Evolutionary conservation across 2,329 filamentous ascomycete genomes (phyloP), one percentile per base, ranked within the genome.

Genomic region (Mariannaea sp.): DNA sequence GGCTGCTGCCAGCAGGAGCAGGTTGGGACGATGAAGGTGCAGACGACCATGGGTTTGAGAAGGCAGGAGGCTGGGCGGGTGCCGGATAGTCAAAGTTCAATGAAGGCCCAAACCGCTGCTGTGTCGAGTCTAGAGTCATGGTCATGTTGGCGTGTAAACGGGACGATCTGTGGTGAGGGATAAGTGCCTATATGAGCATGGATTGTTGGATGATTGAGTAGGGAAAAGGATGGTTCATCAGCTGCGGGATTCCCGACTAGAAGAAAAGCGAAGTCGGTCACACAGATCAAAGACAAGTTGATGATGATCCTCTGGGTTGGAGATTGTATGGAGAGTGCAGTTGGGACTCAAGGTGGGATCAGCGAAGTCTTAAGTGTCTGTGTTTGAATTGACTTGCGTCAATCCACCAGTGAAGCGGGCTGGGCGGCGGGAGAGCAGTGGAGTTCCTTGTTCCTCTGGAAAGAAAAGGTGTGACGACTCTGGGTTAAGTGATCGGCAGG

Each of bases 41-140:
- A 40, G 80, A 81, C 51, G 89, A 82, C 92, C 92, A 97, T 35
- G 92, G 92, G 73, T 97, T 94, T 68, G 88, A 92, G 78, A 97
- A 97, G 61, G 94, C 88, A 85, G 76, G 80, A 70, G 78, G 81
- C 71, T 67, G 80, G 71, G 56, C 58, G 62, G 72, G 70, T 29
- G 75, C 72, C 55, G 78, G 74, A 74, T 90, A 91, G 72, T 93
- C 90, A 79, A 93, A 94, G 73, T 84, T 85, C 78, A 96, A 75
- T 71, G 82, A 75, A 70, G 81, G 83, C 69, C 83, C 89, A 77
- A 88, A 90, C 73, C 85, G 84, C 78, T 86, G 90, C 77, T 93
- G 91, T 74, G 92, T 89, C 69, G 86, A 85, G 78, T 96, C 91
- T 79, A 96, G 85, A 74, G 92, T 90, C 91, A 96, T 96, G 77